These are phyloP conservation scores for Diutina sp. DNA, from an alignment of 1,139 yeast species.

Conservation along the genomic window DNA sequence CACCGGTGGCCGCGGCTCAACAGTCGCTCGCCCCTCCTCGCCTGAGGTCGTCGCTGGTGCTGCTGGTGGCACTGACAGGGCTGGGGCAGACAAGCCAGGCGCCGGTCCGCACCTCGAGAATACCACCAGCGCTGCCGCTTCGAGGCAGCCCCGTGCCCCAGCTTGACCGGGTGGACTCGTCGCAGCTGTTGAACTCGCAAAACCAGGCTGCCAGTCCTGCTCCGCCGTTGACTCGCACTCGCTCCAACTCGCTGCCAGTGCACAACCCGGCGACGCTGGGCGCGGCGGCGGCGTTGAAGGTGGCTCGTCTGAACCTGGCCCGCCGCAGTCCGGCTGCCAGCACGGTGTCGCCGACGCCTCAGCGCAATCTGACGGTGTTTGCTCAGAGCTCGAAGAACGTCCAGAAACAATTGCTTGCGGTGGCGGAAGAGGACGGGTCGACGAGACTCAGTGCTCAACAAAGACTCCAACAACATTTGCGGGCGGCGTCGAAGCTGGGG, in stretches of 20 bases:
- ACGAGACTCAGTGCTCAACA: conserved; percentile 23
- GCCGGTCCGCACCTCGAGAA: background rate
- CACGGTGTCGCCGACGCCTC: background rate
- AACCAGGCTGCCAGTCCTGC: background rate
- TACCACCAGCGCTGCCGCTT: background rate
- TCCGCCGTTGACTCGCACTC: background rate
- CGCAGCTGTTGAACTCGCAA: background rate
- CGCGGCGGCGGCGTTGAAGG: conserved; percentile 1
- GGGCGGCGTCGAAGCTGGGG: conserved; percentile 28
- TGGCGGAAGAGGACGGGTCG: background rate
- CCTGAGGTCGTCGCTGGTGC: conserved; percentile 1
- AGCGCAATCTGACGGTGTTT: background rate
- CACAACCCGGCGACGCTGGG: background rate
- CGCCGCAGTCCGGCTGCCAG: background rate
- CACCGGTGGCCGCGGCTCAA: background rate
- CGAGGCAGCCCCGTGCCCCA: background rate
- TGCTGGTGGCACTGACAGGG: background rate
- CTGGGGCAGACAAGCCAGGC: background rate
- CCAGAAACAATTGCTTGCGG: conserved; percentile 1
- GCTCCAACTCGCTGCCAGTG: background rate
- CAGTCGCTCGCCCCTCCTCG: background rate
- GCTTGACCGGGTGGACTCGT: background rate
- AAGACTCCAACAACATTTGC: conserved; percentile 26
- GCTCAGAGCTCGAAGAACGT: background rate
- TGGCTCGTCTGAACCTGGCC: background rate